phyloP scores from a whole-genome alignment of 768 basidiomycete genomes.

The Lactarius hatsudake region DNA sequence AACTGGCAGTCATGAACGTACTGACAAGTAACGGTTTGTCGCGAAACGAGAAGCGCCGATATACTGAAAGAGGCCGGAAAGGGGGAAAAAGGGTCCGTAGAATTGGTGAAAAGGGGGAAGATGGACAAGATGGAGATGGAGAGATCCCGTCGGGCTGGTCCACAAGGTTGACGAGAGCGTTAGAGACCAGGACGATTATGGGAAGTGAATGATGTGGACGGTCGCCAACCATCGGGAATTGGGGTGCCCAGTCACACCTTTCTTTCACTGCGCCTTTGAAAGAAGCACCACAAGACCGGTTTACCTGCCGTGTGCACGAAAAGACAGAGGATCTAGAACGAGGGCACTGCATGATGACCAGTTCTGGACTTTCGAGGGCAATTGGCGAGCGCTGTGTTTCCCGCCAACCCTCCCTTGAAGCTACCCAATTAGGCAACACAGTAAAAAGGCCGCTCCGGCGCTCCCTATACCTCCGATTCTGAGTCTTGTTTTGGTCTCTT shows the following conservation, averaged over 20 bases:
- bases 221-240: neutral
- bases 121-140: neutral
- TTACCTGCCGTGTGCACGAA: constrained; percentile 6
- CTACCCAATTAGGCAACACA: constrained; percentile 15
- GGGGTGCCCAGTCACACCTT: constrained; percentile 9
- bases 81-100: constrained; percentile 30
- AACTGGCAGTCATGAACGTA: constrained; percentile 31
- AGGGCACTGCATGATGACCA: neutral
- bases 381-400: constrained; percentile 8
- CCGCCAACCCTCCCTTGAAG: constrained; percentile 12
- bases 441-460: constrained; percentile 15
- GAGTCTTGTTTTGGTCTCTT: no score
- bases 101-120: constrained; percentile 29
- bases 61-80: constrained; percentile 31
- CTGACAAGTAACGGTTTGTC: constrained; percentile 16
- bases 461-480: neutral
- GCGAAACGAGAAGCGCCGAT: constrained; percentile 31
- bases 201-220: neutral
- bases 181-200: constrained; percentile 15
- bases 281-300: neutral
- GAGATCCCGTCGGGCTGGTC: constrained; percentile 11
- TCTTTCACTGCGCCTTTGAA: neutral
- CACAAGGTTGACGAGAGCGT: neutral
- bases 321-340: constrained; percentile 15
- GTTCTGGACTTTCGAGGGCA: constrained; percentile 15